These are phyloP conservation scores for Cercospora nicotianae DNA, from an alignment of 2,329 filamentous ascomycete genomes.

Conservation along the genomic window DNA sequence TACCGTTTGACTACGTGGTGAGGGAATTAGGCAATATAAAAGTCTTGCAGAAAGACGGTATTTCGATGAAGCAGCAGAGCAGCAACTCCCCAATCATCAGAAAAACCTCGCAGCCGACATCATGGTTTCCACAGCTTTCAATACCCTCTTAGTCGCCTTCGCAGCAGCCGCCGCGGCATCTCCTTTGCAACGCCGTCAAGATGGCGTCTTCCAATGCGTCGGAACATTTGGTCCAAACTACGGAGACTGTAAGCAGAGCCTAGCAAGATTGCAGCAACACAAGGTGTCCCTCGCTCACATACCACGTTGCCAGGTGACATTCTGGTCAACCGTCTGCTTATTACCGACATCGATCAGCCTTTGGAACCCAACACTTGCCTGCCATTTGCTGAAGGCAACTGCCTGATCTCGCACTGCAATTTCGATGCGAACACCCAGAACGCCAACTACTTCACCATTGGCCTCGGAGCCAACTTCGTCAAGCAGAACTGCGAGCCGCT, in stretches of 20 bases:
- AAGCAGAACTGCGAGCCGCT: neutral
- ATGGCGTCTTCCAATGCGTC: neutral
- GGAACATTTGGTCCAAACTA: neutral
- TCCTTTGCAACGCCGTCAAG: neutral
- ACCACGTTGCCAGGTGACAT: neutral
- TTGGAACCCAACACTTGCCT: neutral
- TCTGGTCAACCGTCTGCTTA: neutral
- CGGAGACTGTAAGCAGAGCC: neutral
- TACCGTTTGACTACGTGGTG: neutral
- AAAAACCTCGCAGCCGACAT: neutral
- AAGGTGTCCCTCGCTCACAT: neutral
- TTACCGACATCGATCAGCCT: neutral
- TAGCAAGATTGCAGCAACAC: neutral
- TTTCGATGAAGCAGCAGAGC: neutral
- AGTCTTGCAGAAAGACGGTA: neutral
- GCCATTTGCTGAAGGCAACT: neutral
- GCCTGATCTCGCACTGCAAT: neutral
- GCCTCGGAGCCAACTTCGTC: neutral
- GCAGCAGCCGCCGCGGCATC: neutral
- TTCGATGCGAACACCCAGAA: neutral
- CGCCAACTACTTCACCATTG: neutral
- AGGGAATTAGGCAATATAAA: neutral
- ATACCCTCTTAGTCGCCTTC: neutral
- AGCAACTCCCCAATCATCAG: neutral
- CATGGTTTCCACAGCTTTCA: neutral